Evolutionary conservation across 2,329 filamentous ascomycete genomes (phyloP).

Genomic region (Metarhizium album): DNA sequence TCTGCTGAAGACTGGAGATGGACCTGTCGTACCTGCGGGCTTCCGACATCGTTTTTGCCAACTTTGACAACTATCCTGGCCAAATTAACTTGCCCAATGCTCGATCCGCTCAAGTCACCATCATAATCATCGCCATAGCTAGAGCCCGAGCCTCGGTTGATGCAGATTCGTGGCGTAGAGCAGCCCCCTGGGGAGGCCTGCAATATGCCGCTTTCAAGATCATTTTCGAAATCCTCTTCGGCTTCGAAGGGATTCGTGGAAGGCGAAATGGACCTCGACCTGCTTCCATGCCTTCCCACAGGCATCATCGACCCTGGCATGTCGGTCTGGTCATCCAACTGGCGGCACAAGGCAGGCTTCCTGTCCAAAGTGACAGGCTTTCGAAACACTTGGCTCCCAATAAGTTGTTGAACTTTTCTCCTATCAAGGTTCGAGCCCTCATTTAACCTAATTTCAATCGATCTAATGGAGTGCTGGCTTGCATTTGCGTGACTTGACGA

Average conservation of each 20-base stretch:
- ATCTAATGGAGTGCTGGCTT: slow-evolving; percentile 16
- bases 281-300: not conserved
- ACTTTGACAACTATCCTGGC: slow-evolving; percentile 8
- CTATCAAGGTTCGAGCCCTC: slow-evolving; percentile 24
- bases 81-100: slow-evolving; percentile 6
- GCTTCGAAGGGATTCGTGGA: slow-evolving; percentile 20
- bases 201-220: slow-evolving; percentile 29
- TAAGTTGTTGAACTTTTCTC: slow-evolving; percentile 20
- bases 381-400: not conserved
- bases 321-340: not conserved
- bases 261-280: not conserved
- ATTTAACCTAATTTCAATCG: slow-evolving; percentile 22
- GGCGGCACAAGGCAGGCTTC: not conserved
- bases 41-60: slow-evolving; percentile 1
- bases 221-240: slow-evolving; percentile 26
- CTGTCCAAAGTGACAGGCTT: not conserved
- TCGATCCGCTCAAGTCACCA: slow-evolving; percentile 1
- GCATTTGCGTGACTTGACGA: not conserved
- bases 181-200: slow-evolving; percentile 23
- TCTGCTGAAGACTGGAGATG: not conserved
- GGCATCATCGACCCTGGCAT: not conserved
- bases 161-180: slow-evolving; percentile 26
- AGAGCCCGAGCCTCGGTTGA: not conserved
- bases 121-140: not conserved
- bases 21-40: slow-evolving; percentile 4